Evolutionary conservation across 2,329 filamentous ascomycete species (phyloP).

Genomic region (Lomentospora prolificans): DNA sequence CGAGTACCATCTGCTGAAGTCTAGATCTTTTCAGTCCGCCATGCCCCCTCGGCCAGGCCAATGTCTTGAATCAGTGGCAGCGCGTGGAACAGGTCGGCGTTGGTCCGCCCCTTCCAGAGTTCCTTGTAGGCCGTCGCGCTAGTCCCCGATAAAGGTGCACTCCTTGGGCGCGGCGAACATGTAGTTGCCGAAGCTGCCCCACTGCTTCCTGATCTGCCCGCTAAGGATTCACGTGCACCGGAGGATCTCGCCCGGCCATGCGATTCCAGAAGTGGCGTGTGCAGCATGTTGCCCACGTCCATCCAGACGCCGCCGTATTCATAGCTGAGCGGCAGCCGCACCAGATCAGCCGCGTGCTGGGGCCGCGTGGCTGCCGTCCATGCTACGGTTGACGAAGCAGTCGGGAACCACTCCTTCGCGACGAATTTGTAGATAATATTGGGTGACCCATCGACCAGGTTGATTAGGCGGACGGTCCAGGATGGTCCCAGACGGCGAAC

Average conservation of each 20-base stretch:
- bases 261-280: conserved; percentile 22
- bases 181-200: conserved; percentile 28
- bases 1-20: no score
- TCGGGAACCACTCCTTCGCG: conserved; percentile 20
- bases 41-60: conserved; percentile 21
- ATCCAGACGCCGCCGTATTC: conserved; percentile 27
- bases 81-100: conserved; percentile 21
- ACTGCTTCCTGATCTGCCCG: conserved; percentile 22
- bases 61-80: conserved; percentile 20
- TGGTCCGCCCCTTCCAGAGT: conserved; percentile 24
- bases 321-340: conserved; percentile 27
- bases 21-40: conserved; percentile 4
- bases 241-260: conserved; percentile 13
- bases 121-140: conserved; percentile 28
- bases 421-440: conserved; percentile 25
- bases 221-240: conserved; percentile 22
- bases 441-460: conserved; percentile 23
- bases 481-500: conserved; percentile 26
- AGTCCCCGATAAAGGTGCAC: conserved; percentile 31
- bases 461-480: conserved; percentile 31
- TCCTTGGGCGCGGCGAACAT: conserved; percentile 30
- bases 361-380: conserved; percentile 29
- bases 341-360: conserved; percentile 31
- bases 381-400: conserved; percentile 25
- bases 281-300: conserved; percentile 21